Evolutionary conservation across 2,329 filamentous ascomycete species (phyloP).

Genomic region (Cladosporium oxysporum): DNA sequence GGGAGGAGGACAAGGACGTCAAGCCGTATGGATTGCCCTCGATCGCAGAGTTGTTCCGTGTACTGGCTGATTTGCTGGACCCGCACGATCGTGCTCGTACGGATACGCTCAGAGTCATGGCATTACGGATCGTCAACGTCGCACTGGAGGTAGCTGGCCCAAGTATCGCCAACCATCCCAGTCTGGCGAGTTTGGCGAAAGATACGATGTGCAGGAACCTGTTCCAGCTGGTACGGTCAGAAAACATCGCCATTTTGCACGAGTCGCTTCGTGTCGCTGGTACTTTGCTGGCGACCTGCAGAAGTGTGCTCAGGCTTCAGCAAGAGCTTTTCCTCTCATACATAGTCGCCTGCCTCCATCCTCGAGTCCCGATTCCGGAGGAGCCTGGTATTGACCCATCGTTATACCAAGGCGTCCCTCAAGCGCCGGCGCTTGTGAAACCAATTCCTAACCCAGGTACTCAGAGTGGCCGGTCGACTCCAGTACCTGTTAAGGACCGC

Average conservation of each 20-base stretch:
- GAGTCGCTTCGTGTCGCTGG: conserved; percentile 90
- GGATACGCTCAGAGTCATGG: conserved; percentile 96
- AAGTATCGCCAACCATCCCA: conserved; percentile 89
- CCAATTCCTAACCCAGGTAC: conserved; percentile 63
- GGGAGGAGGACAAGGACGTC: conserved; percentile 56
- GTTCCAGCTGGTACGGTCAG: conserved; percentile 93
- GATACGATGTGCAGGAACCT: conserved; percentile 91
- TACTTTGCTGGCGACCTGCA: conserved; percentile 86
- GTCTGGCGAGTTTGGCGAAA: conserved; percentile 81
- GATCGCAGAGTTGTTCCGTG: conserved; percentile 89
- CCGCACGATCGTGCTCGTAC: conserved; percentile 91
- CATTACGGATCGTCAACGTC: conserved; percentile 92
- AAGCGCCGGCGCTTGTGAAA: conserved; percentile 84
- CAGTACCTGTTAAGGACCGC: conserved; percentile 86
- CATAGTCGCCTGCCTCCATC: conserved; percentile 88
- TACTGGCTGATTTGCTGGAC: conserved; percentile 89
- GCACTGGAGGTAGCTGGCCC: conserved; percentile 94
- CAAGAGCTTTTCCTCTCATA: conserved; percentile 96
- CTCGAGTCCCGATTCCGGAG: conserved; percentile 87
- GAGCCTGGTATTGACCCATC: conserved; percentile 88
- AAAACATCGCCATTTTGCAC: conserved; percentile 92
- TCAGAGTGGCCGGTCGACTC: conserved; percentile 80
- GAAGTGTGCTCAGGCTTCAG: conserved; percentile 87
- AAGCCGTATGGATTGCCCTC: conserved; percentile 92
- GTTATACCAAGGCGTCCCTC: conserved; percentile 89